phyloP scores from a whole-genome alignment of 768 basidiomycete species.

The Coprinellus micaceus region DNA sequence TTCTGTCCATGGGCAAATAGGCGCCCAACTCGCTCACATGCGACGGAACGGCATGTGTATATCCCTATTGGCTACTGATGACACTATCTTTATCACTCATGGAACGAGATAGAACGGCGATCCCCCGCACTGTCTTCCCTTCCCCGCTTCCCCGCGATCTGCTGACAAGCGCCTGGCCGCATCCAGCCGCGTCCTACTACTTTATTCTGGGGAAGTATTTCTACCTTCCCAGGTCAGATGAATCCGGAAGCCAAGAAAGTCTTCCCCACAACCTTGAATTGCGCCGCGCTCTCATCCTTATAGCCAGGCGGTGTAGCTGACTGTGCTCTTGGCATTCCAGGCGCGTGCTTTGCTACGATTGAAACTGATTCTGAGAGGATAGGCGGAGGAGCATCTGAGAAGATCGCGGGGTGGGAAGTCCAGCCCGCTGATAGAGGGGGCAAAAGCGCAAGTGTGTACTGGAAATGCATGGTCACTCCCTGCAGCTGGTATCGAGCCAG shows the following conservation, averaged over 20 bases:
- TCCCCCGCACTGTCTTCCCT: neutral
- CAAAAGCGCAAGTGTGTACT: neutral
- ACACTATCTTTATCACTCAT: neutral
- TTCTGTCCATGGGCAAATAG: conserved; percentile 37
- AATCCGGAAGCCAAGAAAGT: conserved; percentile 15
- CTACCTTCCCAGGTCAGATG: too few relatives aligned
- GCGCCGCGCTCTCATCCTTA: conserved; percentile 42
- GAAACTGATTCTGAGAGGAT: conserved; percentile 38
- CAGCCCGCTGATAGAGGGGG: neutral
- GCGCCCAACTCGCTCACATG: conserved; percentile 3
- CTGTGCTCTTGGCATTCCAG: conserved; percentile 32
- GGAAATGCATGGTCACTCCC: neutral
- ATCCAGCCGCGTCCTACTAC: too few relatives aligned
- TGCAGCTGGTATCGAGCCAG: neutral
- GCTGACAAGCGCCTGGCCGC: too few relatives aligned
- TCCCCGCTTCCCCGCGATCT: neutral
- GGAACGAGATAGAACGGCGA: neutral
- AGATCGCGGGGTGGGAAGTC: neutral
- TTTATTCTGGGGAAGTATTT: too few relatives aligned
- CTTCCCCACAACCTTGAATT: conserved; percentile 43
- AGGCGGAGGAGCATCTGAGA: conserved; percentile 4
- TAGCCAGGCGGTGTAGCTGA: conserved; percentile 56
- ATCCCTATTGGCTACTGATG: neutral
- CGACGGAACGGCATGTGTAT: neutral
- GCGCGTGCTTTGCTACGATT: conserved; percentile 36